These are phyloP conservation scores for Gracilariopsis chorda DNA, from an alignment of 23 red algal genomes.

Conservation along the genomic window DNA sequence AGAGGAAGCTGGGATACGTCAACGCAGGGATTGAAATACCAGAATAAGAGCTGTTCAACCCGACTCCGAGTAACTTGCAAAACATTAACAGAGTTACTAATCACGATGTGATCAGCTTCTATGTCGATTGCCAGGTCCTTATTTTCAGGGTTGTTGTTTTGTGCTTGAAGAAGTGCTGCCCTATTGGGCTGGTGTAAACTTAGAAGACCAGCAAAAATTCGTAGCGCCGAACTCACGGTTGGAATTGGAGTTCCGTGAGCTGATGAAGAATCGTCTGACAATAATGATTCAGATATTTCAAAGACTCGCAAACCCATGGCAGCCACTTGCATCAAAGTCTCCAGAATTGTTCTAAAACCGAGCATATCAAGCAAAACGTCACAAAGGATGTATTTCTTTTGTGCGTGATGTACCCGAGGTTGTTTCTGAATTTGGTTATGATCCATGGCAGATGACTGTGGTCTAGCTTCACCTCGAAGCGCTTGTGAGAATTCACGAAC, in stretches of 20 bases:
- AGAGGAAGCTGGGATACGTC: background rate
- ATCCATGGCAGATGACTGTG: background rate
- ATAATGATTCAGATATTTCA: constrained; percentile 28
- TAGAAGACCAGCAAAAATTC: constrained; percentile 18
- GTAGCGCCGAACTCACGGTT: background rate
- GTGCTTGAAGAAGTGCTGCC: background rate
- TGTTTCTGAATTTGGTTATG: background rate
- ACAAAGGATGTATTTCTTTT: background rate
- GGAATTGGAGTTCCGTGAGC: background rate
- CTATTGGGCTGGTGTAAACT: constrained; percentile 13
- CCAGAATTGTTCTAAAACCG: constrained; percentile 22
- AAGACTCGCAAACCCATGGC: background rate
- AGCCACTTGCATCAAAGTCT: constrained; percentile 26
- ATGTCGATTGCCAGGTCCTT: background rate
- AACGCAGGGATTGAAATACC: constrained; percentile 25
- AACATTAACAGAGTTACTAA: background rate
- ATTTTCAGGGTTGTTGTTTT: background rate
- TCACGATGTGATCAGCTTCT: background rate
- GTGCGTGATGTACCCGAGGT: background rate
- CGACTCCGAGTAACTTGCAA: background rate
- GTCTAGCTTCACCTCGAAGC: background rate
- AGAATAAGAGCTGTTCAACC: background rate
- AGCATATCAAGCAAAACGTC: constrained; percentile 31
- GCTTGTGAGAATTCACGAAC: constrained; percentile 36
- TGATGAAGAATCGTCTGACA: background rate